Base-by-base conservation (phyloP, 2,329 filamentous ascomycete species). In the Alternaria ventricosa region DNA sequence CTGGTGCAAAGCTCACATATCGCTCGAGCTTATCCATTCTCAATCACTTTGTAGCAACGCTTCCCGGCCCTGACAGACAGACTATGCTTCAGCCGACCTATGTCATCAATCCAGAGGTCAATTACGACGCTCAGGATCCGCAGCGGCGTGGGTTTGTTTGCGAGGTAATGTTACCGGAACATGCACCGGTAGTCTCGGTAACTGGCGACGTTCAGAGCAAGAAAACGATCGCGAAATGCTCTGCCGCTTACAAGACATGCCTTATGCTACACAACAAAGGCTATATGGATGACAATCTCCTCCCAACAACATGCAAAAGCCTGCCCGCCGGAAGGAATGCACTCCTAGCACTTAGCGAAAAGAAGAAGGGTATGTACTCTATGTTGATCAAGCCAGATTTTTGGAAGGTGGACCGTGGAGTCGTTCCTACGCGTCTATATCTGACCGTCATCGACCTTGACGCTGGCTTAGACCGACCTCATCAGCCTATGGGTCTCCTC, bases 291-390 rank as follows among this genome's bases (percentile, higher is more conserved):
- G 86, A 89, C 1, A 83, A 93, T 75, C 84, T 98, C 3, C 86
- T 92, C 59, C 92, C 96, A 0, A 87, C 87, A 0, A 92, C 92
- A 64, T 84, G 85, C 20, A 95, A 91, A 74, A 84, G 86, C 43
- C 83, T 96, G 0, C 94, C 93, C 4, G 85, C 83, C 0, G 95
- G 96, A 91, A 87, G 92, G n/a, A 97, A 97, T 77, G 94, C 94
- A 3, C 87, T 89, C 0, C 82, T 97, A 6, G 94, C 94, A 0
- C 85, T 97, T n/a, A 91, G 88, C 66, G 89, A 89, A 23, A 94
- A 93, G 74, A 93, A 92, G 75, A 89, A 86, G 51, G 87, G 87
- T 1, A 83, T 87, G 27, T 98, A 98, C 78, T 80, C 82, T 1
- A 96, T 97, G 92, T 87, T 87, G 3, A 83, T 89, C 13, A 97